Conservation (phyloP, 257 asterid species). For the Salvia miltiorrhiza region DNA sequence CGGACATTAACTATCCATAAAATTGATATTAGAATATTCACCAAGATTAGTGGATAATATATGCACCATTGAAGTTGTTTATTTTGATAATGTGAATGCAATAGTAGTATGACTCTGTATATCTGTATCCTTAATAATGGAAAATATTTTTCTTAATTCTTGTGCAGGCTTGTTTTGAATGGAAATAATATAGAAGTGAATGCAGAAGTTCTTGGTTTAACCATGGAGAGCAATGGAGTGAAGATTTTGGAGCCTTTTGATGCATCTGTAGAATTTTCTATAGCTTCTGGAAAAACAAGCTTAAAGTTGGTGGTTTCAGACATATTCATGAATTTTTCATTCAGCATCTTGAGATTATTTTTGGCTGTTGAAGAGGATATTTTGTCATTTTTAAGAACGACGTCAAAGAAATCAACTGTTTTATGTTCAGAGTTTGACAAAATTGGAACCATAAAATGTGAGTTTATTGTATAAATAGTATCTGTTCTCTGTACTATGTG, state of each 20-base stretch:
- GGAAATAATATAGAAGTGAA: conserved; percentile 64
- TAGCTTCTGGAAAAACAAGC: conserved; percentile 68
- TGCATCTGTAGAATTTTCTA: conserved; percentile 59
- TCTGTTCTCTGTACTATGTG: background rate
- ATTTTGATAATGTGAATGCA: background rate
- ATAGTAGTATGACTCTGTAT: background rate
- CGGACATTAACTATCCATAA: background rate
- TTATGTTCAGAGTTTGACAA: conserved; percentile 89
- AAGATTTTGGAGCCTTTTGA: conserved; percentile 95
- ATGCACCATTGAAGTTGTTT: background rate
- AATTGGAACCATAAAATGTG: conserved; percentile 76
- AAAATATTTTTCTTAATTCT: conserved; percentile 18
- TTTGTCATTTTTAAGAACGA: conserved; percentile 79
- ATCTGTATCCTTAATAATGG: background rate
- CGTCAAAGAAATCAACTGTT: conserved; percentile 74
- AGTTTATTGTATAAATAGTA: conserved; percentile 11
- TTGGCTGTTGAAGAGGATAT: conserved; percentile 93
- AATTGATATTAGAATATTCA: background rate
- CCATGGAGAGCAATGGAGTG: conserved; percentile 96
- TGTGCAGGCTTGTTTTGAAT: conserved; percentile 74
- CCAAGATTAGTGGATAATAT: background rate
- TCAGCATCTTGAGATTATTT: conserved; percentile 84
- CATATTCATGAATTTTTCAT: conserved; percentile 89
- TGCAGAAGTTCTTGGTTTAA: conserved; percentile 75
- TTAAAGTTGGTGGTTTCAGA: conserved; percentile 75